Evolutionary conservation across 345 rosid genomes (phyloP), one percentile per base, ranked within the genome.

Genomic region (Brassica rapa): DNA sequence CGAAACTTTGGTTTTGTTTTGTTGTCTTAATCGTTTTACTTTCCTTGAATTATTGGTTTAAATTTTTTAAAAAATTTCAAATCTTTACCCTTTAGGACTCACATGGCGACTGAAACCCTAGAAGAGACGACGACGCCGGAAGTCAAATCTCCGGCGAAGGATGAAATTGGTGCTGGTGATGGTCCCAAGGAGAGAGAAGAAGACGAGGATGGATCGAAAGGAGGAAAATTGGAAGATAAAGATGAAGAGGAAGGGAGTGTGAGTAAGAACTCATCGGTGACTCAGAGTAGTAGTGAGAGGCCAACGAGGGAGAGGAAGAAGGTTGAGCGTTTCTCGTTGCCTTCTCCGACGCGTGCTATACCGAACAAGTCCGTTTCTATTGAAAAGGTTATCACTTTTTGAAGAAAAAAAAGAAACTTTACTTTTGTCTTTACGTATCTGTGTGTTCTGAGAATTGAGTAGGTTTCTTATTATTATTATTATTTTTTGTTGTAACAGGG

Each of bases 261-360:
- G 77, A 82, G 84, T 82, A 74, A 61, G 84, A 75, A 82, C 32
- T 76, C 82, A 5, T 24, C 77, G 8, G 85, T 85, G 61, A 87
- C 89, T 19, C 89, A 93, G 6, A 57, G 81, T 43, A 91, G 88
- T 71, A 90, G 89, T 8, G 35, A 32, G 35, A 84, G 98, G 78
- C 98, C 98, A 6, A 81, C 91, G 4, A 89, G 99, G 75, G 98
- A 95, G 87, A 85, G 94, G 83, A 94, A 88, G 84, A 64, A 85
- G 12, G 99, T 94, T 25, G 97, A 94, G 72, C 90, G 99, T 72
- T 95, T 89, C 86, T 19, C 99, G 8, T 79, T 78, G 12, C 84
- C 98, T 3, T 81, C 90, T 65, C 81, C 86, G 68, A 80, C 21
- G 21, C 21, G 21, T 19, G 21, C 21, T 19, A 19, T 81, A 4